phyloP scores from a whole-genome alignment of 2,329 filamentous ascomycete species.

The Chrysoporthe cubensis region DNA sequence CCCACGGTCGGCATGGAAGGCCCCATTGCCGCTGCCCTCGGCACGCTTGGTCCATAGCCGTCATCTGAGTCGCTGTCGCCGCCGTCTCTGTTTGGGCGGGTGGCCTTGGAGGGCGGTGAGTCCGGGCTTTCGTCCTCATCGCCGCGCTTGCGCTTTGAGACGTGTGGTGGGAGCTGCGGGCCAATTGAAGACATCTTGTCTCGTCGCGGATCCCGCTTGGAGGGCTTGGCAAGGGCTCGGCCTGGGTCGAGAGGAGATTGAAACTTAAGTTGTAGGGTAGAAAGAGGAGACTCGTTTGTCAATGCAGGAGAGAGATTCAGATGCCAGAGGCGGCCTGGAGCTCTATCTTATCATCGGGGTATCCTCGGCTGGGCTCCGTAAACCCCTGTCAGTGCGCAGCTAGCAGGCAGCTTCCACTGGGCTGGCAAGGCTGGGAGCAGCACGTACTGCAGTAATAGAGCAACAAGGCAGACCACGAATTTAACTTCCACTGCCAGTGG shows the following conservation, averaged over 20 bases:
- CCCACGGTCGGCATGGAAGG: not conserved
- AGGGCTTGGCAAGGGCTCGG: no score
- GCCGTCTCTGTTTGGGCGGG: conserved; percentile 53
- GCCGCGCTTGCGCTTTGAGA: conserved; percentile 65
- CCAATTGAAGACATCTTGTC: conserved; percentile 68
- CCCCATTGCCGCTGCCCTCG: conserved; percentile 29
- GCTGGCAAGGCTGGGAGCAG: conserved; percentile 1
- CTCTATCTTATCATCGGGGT: conserved; percentile 13
- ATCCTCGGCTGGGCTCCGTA: conserved; percentile 6
- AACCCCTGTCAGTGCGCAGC: conserved; percentile 9
- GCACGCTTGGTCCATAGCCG: conserved; percentile 46
- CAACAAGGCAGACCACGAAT: not conserved
- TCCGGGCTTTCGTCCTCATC: conserved; percentile 44
- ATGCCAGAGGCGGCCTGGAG: not conserved
- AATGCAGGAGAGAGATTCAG: conserved; percentile 6
- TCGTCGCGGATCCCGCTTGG: not conserved
- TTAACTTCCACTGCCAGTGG: not conserved
- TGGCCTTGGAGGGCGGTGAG: conserved; percentile 51
- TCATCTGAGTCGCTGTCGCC: conserved; percentile 44
- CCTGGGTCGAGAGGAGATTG: not conserved
- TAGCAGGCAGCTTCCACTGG: conserved; percentile 25
- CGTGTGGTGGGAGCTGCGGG: conserved; percentile 70
- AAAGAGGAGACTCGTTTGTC: not conserved
- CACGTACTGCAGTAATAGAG: not conserved
- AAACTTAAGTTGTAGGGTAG: not conserved